phyloP scores from a whole-genome alignment of 2,329 filamentous ascomycete genomes.

The Fusarium clavum region DNA sequence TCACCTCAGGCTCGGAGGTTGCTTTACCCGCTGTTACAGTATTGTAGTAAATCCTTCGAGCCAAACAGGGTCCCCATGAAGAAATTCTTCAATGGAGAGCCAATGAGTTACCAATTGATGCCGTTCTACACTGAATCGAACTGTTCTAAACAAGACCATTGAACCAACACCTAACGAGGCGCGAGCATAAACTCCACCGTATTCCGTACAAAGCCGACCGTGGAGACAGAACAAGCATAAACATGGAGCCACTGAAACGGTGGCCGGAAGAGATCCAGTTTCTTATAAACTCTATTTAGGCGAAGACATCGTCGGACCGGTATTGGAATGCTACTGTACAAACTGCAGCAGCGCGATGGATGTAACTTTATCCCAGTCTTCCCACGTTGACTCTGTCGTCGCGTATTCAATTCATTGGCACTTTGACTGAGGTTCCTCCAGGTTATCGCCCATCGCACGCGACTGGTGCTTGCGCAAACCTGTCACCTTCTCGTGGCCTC shows the following conservation, averaged over 20 bases:
- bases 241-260: neutral
- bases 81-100: neutral
- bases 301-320: neutral
- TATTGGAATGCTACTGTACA: neutral
- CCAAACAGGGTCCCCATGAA: neutral
- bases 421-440: neutral
- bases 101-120: neutral
- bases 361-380: neutral
- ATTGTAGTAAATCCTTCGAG: neutral
- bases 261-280: neutral
- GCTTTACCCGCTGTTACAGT: constrained; percentile 7
- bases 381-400: neutral
- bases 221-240: neutral
- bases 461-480: neutral
- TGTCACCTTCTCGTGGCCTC: neutral
- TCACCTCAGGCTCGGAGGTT: constrained; percentile 26
- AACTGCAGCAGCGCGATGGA: neutral
- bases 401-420: neutral
- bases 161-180: neutral
- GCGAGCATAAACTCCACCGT: constrained; percentile 2
- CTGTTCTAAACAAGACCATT: neutral
- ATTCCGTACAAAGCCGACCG: constrained; percentile 12
- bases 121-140: neutral
- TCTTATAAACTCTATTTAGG: neutral
- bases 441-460: neutral